phyloP scores from a whole-genome alignment of 2,329 filamentous ascomycete species.

The Hymenoscyphus infarciens region DNA sequence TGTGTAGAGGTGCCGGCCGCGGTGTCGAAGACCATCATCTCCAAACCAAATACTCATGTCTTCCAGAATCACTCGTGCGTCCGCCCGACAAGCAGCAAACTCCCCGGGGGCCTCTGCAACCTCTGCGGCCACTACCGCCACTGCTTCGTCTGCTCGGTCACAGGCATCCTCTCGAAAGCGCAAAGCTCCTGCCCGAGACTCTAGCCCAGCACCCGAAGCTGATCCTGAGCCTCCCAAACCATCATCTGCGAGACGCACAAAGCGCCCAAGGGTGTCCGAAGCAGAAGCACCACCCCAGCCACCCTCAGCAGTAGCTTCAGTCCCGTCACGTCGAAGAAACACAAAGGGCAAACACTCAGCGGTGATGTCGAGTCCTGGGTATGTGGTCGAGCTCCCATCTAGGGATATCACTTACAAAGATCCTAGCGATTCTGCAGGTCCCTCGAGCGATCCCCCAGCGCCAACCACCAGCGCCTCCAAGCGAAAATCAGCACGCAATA shows the following conservation, averaged over 20 bases:
- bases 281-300: constrained; percentile 38
- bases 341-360: constrained; percentile 55
- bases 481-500: constrained; percentile 69
- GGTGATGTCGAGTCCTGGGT: constrained; percentile 74
- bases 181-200: constrained; percentile 60
- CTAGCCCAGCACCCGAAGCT: constrained; percentile 40
- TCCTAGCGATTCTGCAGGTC: constrained; percentile 60
- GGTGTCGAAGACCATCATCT: constrained; percentile 15
- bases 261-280: constrained; percentile 65
- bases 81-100: constrained; percentile 81
- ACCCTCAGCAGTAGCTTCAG: constrained; percentile 39
- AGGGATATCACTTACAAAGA: constrained; percentile 15
- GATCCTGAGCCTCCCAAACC: constrained; percentile 38
- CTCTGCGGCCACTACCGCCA: constrained; percentile 38
- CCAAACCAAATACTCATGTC: constrained; percentile 69
- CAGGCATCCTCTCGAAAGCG: constrained; percentile 65
- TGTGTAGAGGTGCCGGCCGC: constrained; percentile 20
- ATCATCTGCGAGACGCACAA: constrained; percentile 55
- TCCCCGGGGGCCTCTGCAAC: constrained; percentile 35
- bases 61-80: constrained; percentile 92
- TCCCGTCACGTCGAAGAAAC: constrained; percentile 46
- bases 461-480: constrained; percentile 61
- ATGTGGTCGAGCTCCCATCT: constrained; percentile 35
- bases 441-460: constrained; percentile 53
- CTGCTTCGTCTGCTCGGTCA: constrained; percentile 40